phyloP scores from a whole-genome alignment of 2,329 filamentous ascomycete species.

The Botrytis cinerea region DNA sequence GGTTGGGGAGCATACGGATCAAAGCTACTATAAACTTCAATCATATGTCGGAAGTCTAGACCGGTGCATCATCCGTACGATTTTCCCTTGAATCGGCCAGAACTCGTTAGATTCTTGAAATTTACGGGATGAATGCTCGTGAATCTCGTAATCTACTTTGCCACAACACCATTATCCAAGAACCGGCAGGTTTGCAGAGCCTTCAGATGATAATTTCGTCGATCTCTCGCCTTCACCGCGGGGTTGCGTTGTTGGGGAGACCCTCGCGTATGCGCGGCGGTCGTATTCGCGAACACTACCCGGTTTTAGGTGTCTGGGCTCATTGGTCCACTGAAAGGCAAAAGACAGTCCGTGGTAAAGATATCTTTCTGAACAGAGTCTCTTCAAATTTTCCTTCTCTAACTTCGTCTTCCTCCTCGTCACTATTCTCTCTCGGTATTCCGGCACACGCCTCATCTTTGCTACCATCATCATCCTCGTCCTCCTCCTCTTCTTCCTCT shows the following conservation, averaged over 20 bases:
- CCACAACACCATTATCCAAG: not conserved
- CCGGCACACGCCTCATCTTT: not conserved
- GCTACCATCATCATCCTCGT: not conserved
- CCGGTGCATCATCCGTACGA: not conserved
- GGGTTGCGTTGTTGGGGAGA: not conserved
- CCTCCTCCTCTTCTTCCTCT: not conserved
- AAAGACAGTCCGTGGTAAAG: not conserved
- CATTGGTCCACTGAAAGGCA: not conserved
- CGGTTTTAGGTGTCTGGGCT: not conserved
- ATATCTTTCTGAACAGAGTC: not conserved
- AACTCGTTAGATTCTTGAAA: not conserved
- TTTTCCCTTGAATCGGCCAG: not conserved
- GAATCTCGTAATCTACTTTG: not conserved
- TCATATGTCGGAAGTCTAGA: not conserved
- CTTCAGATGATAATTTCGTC: not conserved
- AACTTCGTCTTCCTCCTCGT: not conserved
- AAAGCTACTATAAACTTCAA: not conserved
- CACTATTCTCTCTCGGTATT: not conserved
- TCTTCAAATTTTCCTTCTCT: not conserved
- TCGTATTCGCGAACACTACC: not conserved
- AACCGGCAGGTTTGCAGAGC: not conserved
- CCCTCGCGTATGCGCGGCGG: no score
- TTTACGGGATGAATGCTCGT: not conserved
- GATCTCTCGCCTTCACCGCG: not conserved
- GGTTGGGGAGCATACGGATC: no score